phyloP scores from a whole-genome alignment of 208 protist genomes.

The Zelonia costaricensis region DNA sequence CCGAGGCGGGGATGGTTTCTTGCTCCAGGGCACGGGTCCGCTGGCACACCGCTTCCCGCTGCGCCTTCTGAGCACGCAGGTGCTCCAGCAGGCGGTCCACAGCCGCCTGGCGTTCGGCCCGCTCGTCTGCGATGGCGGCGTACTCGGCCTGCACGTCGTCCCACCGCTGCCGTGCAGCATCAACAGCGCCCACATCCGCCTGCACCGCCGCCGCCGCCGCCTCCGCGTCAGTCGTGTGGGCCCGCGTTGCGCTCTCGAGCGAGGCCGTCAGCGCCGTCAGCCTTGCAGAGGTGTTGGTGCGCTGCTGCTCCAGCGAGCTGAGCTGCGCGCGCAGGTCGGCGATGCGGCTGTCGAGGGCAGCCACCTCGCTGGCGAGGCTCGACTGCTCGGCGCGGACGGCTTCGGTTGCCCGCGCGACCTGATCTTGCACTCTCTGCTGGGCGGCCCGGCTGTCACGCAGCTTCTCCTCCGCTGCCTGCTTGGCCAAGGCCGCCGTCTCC shows the following conservation, averaged over 20 bases:
- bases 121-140: neutral
- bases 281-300: conserved; percentile 1
- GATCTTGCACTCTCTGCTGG: conserved; percentile 7
- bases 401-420: conserved; percentile 13
- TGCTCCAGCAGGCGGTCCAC: neutral
- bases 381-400: conserved; percentile 11
- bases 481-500: neutral
- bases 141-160: neutral
- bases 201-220: conserved; percentile 1
- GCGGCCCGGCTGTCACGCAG: neutral
- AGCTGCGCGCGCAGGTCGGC: conserved; percentile 29
- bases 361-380: conserved; percentile 14
- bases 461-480: neutral
- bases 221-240: conserved; percentile 3
- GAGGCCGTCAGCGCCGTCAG: conserved; percentile 3
- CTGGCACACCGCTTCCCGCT: conserved; percentile 6
- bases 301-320: conserved; percentile 27
- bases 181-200: neutral
- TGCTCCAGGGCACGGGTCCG: conserved; percentile 15
- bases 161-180: neutral
- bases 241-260: conserved; percentile 2
- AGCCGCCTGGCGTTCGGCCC: neutral
- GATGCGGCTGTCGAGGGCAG: conserved; percentile 2
- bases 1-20: conserved; percentile 14
- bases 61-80: neutral